Base-by-base conservation (phyloP, 805 yeast species). In the Zygoascus ofunaensis region DNA sequence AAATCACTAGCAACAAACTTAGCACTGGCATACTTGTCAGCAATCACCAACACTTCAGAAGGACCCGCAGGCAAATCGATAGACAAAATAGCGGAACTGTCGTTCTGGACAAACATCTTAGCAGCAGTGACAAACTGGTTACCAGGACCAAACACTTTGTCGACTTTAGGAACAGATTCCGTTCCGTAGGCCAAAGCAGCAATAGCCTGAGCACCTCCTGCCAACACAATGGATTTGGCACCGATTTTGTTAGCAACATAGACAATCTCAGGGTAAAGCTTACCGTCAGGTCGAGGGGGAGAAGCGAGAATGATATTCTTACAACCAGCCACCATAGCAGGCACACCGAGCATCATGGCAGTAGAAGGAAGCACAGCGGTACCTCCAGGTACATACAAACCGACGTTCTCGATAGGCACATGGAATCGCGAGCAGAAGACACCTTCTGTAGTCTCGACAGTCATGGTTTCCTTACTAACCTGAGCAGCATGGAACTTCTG, bases 41-140 rank as follows among this genome's bases (percentile, higher is more conserved):
- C 95, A 55, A 92, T 71, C 4, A 90, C 99, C 48, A 92, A 72
- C 20, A 92, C 99, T 67, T 92, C 99, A 42, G 95, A 84, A 23
- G 99, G 99, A 7, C 99, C 99, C 21, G 99, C 99, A 41, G 99
- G 99, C 97, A 92, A 90, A 64, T 92, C 99, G 55, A 92, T 92
- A 15, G 95, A 84, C 61, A 96, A 92, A 58, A 89, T 70, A 5
- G 98, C 97, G 50, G 81, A 82, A 1, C 96, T 84, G 60, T 92
- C 98, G 59, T 92, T 94, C 57, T 90, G 92, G 42, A 94, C 92
- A 61, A 82, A 70, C 99, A 92, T 92, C 72, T 92, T 92, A 36
- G 98, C 99, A 36, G 98, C 97, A 17, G 99, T 92, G 43, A 92
- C 99, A 62, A 92, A 92, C 69, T 92, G 99, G 69, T 92, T 92